These are phyloP conservation scores for Esteya vermicola DNA, from an alignment of 2,329 filamentous ascomycete genomes.

Conservation along the genomic window DNA sequence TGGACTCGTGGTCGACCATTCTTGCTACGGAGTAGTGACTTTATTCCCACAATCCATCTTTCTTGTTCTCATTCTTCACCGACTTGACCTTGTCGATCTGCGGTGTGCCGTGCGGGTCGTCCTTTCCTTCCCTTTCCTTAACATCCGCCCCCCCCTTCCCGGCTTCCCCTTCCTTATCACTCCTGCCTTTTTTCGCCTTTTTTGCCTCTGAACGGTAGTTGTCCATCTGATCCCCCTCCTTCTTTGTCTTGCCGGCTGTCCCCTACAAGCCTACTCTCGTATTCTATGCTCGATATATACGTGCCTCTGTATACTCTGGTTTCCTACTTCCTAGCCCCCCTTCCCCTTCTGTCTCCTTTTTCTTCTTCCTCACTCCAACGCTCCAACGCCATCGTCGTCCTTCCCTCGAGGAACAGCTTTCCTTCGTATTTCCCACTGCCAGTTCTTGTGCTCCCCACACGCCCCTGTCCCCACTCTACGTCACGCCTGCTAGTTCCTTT, in stretches of 20 bases:
- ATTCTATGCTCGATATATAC: too few relatives aligned
- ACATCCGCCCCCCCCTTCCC: neutral
- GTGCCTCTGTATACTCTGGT: too few relatives aligned
- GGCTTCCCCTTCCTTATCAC: neutral
- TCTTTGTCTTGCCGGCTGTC: neutral
- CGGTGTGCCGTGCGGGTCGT: constrained; percentile 7
- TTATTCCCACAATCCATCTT: neutral
- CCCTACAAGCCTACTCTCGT: too few relatives aligned
- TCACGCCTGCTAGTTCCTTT: neutral
- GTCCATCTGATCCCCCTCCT: neutral
- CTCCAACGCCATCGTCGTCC: too few relatives aligned
- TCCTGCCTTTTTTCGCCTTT: neutral
- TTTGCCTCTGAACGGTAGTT: neutral
- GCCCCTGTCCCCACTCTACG: constrained; percentile 1
- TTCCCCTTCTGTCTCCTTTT: neutral
- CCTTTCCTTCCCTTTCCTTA: neutral
- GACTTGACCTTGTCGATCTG: constrained; percentile 5
- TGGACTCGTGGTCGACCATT: too few relatives aligned
- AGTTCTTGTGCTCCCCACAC: too few relatives aligned
- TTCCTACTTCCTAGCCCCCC: too few relatives aligned
- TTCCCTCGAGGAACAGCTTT: too few relatives aligned
- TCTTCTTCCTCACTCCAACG: neutral
- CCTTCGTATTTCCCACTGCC: too few relatives aligned
- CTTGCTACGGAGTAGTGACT: too few relatives aligned
- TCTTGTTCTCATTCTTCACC: neutral